Base-by-base conservation (phyloP, 2,329 filamentous ascomycete species). In the Huntiella decipiens region DNA sequence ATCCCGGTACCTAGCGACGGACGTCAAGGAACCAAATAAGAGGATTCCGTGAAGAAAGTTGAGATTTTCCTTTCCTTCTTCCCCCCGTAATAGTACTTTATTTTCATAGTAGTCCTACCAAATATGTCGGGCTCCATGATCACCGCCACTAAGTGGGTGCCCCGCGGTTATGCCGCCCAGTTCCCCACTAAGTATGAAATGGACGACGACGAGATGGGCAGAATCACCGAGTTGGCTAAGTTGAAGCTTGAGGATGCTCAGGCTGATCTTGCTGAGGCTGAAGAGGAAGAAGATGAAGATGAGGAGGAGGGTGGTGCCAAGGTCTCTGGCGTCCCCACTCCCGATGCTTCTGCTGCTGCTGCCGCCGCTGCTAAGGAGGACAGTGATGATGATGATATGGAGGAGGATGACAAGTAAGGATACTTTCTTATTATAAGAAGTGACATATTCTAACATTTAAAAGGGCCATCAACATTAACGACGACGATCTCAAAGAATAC, bases 401-500 rank as follows among this genome's bases (percentile, higher is more conserved):
- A 50, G 13, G 48, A 47, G 17, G 43, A 46, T 40, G 43, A 46
- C 44, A 50, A 45, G 48, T 50, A 42, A 47, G 48, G 22, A 28
- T 28, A 28, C 22, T 50, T 40, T 11, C 5, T 19, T 11, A 8
- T 7, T 4, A 22, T 17, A 19, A 12, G 7, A 11, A 36, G 12
- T 13, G 3, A 4, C 17, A 22, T 13, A 33, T 40, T 34, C 16
- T 12, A n/a, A 37, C 13, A n/a, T 10, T n/a, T 11, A 6, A 41
- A 19, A 49, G 47, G 28, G 35, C 44, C 8, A 32, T 17, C 52
- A 73, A 69, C 47, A 65, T 74, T 34, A 67, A 80, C 52, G 85
- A 94, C 57, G 84, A 92, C 53, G 87, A 94, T 59, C 70, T 98
- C 43, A 91, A 88, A 63, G 86, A 98, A 63, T 98, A 95, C 63